phyloP scores from a whole-genome alignment of 768 basidiomycete species.

The Mycena floridula region DNA sequence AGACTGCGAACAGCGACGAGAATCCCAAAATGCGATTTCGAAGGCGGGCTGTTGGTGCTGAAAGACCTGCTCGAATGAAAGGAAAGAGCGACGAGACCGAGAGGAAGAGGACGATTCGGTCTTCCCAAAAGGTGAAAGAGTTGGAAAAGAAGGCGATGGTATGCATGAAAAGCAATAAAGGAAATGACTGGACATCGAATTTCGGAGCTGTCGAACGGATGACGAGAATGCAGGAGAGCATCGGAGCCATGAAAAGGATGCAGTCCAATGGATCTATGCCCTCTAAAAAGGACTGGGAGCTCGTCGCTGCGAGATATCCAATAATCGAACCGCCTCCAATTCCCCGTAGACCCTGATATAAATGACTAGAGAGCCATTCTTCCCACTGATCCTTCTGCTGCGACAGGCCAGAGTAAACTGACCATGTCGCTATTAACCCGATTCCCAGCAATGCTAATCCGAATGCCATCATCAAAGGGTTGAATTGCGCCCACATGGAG shows the following conservation, averaged over 20 bases:
- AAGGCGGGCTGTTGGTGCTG: conserved; percentile 63
- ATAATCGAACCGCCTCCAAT: conserved; percentile 31
- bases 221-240: conserved; percentile 41
- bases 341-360: conserved; percentile 26
- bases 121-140: conserved; percentile 98
- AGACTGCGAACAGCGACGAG: conserved; percentile 55
- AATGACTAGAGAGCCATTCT: conserved; percentile 28
- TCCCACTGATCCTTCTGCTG: conserved; percentile 34
- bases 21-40: conserved; percentile 74
- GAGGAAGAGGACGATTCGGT: conserved; percentile 73
- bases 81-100: conserved; percentile 59
- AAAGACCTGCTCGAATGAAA: conserved; percentile 52
- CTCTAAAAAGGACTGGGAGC: conserved; percentile 27
- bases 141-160: conserved; percentile 80
- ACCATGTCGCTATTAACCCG: conserved; percentile 48
- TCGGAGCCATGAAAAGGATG: conserved; percentile 39
- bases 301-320: conserved; percentile 25
- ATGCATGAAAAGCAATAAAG: conserved; percentile 61
- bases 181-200: conserved; percentile 23
- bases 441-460: conserved; percentile 62
- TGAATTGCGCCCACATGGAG: conserved; percentile 93
- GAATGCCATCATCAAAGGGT: conserved; percentile 64
- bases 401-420: conserved; percentile 46
- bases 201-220: conserved; percentile 35
- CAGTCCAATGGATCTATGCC: conserved; percentile 48